phyloP scores from a whole-genome alignment of 805 yeast species.

The Wickerhamiella qilinensis region DNA sequence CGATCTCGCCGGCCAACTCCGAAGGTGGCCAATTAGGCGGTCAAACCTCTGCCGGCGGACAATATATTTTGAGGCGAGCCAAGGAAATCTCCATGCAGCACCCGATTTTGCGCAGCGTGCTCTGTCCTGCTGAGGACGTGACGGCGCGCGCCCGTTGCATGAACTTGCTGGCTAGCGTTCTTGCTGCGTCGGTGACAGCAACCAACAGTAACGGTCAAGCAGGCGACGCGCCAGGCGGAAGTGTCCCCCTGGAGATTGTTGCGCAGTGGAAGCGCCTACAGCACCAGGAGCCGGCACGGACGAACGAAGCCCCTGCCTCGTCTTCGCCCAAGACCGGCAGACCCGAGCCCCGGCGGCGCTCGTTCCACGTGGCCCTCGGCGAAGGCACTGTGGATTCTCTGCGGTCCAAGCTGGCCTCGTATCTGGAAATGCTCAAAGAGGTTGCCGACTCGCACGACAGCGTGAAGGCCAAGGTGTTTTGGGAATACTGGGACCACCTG shows the following conservation, averaged over 20 bases:
- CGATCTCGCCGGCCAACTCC: background rate
- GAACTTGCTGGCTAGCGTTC: background rate
- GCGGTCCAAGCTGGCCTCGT: background rate
- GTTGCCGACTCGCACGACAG: conserved; percentile 10
- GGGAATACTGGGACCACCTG: conserved; percentile 22
- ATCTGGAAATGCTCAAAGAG: background rate
- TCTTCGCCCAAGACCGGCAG: background rate
- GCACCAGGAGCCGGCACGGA: background rate
- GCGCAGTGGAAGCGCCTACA: background rate
- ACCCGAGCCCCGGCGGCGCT: background rate
- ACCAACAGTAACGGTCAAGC: background rate
- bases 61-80: background rate
- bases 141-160: background rate
- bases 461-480: conserved; percentile 19
- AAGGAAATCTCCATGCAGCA: background rate
- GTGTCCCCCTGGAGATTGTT: background rate
- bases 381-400: background rate
- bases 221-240: background rate
- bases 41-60: background rate
- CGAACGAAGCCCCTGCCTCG: background rate
- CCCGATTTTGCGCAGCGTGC: background rate
- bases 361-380: background rate
- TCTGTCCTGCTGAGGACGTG: background rate
- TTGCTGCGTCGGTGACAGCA: background rate
- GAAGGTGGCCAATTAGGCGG: background rate